phyloP scores from a whole-genome alignment of 2,329 filamentous ascomycete species.

The Stachybotrys elegans region DNA sequence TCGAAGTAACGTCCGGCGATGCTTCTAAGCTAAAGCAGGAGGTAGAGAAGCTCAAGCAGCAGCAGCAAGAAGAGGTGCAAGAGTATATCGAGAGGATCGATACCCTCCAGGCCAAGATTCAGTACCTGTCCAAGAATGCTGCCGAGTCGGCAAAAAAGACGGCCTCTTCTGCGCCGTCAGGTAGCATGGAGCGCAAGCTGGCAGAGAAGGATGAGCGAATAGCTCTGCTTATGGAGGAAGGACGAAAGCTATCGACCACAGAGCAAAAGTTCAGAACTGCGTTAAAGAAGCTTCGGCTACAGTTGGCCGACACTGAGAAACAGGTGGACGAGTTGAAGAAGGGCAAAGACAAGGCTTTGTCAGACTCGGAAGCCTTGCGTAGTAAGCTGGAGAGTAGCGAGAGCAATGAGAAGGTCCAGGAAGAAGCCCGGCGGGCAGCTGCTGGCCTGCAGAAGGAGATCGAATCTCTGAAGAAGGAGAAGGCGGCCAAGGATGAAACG shows the following conservation, averaged over 20 bases:
- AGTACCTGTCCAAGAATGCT: constrained; percentile 78
- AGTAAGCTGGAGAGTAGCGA: constrained; percentile 44
- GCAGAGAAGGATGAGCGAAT: constrained; percentile 90
- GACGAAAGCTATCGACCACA: constrained; percentile 77
- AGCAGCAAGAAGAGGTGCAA: constrained; percentile 75
- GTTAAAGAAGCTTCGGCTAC: constrained; percentile 74
- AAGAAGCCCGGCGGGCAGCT: constrained; percentile 47
- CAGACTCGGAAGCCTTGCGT: constrained; percentile 42
- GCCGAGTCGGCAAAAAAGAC: constrained; percentile 69
- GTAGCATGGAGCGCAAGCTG: constrained; percentile 70
- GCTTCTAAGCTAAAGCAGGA: constrained; percentile 10
- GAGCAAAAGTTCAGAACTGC: constrained; percentile 80
- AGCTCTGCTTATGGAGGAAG: constrained; percentile 84
- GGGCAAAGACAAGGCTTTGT: constrained; percentile 53
- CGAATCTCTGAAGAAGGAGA: constrained; percentile 41
- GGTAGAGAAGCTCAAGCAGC: constrained; percentile 17
- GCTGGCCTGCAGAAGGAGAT: constrained; percentile 39
- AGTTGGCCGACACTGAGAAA: constrained; percentile 62
- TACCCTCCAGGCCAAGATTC: constrained; percentile 83
- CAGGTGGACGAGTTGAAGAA: constrained; percentile 54
- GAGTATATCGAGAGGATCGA: constrained; percentile 86
- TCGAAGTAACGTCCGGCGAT: not conserved
- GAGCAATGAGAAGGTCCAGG: constrained; percentile 49
- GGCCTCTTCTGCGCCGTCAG: constrained; percentile 55
- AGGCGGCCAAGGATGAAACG: constrained; percentile 54